phyloP scores from a whole-genome alignment of 805 yeast genomes.

The Cyberlindnera samutprakarnensis region DNA sequence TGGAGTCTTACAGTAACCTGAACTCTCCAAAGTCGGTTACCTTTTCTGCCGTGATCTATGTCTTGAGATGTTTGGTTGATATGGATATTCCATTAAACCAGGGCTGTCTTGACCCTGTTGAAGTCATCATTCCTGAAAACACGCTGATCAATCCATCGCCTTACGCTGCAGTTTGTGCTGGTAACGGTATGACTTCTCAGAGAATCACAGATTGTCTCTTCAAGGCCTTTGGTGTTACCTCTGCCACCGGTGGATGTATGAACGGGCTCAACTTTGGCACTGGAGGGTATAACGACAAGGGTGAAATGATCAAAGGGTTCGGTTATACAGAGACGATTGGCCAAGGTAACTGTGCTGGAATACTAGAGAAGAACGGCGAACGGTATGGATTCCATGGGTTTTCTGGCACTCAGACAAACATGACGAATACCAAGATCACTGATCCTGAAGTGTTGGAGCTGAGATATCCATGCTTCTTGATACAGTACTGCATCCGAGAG shows the following conservation, averaged over 20 bases:
- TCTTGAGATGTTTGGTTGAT: constrained; percentile 42
- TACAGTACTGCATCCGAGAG: constrained; percentile 35
- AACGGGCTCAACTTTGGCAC: constrained; percentile 52
- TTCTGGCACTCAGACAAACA: constrained; percentile 46
- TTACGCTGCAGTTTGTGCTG: constrained; percentile 38
- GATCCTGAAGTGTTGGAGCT: constrained; percentile 48
- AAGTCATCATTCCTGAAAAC: constrained; percentile 29
- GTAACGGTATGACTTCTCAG: constrained; percentile 52
- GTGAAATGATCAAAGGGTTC: constrained; percentile 39
- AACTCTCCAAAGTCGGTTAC: constrained; percentile 51
- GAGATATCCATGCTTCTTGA: constrained; percentile 42
- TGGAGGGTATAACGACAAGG: constrained; percentile 31
- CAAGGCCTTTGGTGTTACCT: constrained; percentile 47
- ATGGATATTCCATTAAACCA: constrained; percentile 50
- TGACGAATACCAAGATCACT: constrained; percentile 47
- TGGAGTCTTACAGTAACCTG: constrained; percentile 43
- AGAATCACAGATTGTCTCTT: constrained; percentile 46
- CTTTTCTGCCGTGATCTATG: constrained; percentile 46
- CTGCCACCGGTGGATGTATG: constrained; percentile 54
- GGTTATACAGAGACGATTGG: constrained; percentile 51
- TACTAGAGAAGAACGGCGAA: constrained; percentile 60
- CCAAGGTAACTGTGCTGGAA: constrained; percentile 48
- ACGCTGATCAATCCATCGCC: constrained; percentile 32
- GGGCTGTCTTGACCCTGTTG: constrained; percentile 43
- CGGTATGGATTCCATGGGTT: constrained; percentile 45